Conservation (phyloP, 2,329 filamentous ascomycete species). For the Monosporascus sp. region DNA sequence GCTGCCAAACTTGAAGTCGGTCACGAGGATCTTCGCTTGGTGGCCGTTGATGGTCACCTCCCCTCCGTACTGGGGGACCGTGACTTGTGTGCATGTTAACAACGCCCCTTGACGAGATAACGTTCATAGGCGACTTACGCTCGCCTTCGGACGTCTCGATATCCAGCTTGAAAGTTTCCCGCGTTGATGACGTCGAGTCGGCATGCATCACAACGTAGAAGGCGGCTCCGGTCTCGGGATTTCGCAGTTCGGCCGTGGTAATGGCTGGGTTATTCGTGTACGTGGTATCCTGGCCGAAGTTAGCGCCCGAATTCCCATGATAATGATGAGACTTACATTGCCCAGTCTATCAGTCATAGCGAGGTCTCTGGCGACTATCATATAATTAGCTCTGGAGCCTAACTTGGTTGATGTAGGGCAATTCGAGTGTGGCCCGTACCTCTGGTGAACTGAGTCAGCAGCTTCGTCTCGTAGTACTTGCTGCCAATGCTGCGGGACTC, state of each 20-base stretch:
- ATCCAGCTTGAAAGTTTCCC: constrained; percentile 48
- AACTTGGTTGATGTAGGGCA: no score
- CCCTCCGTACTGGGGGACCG: constrained; percentile 45
- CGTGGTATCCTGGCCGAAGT: constrained; percentile 36
- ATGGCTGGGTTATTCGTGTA: constrained; percentile 49
- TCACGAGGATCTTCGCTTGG: constrained; percentile 56
- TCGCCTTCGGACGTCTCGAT: constrained; percentile 51
- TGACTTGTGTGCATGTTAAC: constrained; percentile 26
- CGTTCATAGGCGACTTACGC: constrained; percentile 9
- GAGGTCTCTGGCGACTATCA: constrained; percentile 46
- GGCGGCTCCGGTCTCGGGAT: constrained; percentile 48
- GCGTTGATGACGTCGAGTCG: constrained; percentile 44
- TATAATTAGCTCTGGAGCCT: background rate
- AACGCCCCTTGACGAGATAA: background rate
- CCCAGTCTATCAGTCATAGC: constrained; percentile 46
- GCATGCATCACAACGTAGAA: constrained; percentile 57
- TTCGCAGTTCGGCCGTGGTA: constrained; percentile 50
- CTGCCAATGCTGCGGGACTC: constrained; percentile 52
- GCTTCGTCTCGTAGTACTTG: constrained; percentile 60
- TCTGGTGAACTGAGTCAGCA: constrained; percentile 54
- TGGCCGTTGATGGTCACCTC: constrained; percentile 52
- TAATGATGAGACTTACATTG: constrained; percentile 17
- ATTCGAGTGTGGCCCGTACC: constrained; percentile 2
- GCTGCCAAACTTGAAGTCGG: constrained; percentile 51
- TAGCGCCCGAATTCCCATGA: no score